Evolutionary conservation across 208 protist genomes (phyloP).

Genomic region (Acanthamoeba divionensis): DNA sequence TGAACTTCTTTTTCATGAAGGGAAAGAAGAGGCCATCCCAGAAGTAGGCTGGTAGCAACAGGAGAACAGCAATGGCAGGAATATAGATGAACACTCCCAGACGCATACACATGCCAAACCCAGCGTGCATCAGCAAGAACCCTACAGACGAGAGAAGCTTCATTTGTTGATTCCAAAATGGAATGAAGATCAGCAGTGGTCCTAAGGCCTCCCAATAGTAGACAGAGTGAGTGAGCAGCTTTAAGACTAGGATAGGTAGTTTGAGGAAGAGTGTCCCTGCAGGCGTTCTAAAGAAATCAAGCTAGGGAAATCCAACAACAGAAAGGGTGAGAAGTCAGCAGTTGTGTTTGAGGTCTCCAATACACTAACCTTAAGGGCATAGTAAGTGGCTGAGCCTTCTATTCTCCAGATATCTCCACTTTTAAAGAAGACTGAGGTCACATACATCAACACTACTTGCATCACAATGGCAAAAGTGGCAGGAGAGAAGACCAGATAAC

Average conservation of each 20-base stretch:
- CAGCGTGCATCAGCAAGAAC: slow-evolving; percentile 42
- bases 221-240: background rate
- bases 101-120: slow-evolving; percentile 12
- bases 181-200: background rate
- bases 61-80: background rate
- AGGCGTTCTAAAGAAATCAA: background rate
- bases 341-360: too few relatives aligned
- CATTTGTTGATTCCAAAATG: background rate
- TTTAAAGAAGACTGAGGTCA: slow-evolving; percentile 50
- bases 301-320: too few relatives aligned
- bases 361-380: too few relatives aligned
- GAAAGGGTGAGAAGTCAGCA: too few relatives aligned
- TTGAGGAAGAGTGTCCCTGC: background rate
- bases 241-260: background rate
- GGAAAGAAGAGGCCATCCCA: slow-evolving; percentile 35
- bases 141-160: background rate
- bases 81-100: slow-evolving; percentile 15
- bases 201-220: background rate
- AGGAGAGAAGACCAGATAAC: background rate
- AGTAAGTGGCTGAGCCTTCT: too few relatives aligned
- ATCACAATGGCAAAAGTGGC: background rate
- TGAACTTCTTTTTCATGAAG: too few relatives aligned
- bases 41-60: slow-evolving; percentile 3
- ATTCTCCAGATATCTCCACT: background rate
- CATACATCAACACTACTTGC: slow-evolving; percentile 47